Conservation (phyloP, 2,329 filamentous ascomycete species). For the Chaetothyriales sp. region DNA sequence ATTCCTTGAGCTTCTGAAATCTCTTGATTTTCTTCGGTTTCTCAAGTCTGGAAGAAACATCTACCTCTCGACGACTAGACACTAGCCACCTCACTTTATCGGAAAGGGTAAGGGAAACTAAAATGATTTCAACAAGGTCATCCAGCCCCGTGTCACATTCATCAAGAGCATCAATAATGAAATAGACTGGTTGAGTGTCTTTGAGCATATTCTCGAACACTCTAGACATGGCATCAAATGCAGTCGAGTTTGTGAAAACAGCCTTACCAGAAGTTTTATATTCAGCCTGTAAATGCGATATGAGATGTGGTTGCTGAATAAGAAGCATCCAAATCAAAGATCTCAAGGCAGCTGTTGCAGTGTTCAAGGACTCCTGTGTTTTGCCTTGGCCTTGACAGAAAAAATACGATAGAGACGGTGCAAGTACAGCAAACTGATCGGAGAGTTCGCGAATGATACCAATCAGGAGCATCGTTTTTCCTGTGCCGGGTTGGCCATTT, state of each 20-base stretch:
- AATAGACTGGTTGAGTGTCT: conserved; percentile 20
- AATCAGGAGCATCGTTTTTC: conserved; percentile 20
- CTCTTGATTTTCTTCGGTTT: too few species aligned
- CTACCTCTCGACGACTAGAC: conserved; percentile 1
- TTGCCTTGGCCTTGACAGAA: too few species aligned
- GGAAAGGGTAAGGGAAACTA: not conserved
- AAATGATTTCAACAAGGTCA: not conserved
- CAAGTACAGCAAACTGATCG: too few species aligned
- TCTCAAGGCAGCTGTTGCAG: too few species aligned
- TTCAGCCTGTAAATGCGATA: too few species aligned
- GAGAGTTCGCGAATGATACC: conserved; percentile 5
- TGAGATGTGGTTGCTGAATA: too few species aligned
- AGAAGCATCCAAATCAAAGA: too few species aligned
- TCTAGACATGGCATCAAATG: conserved; percentile 7
- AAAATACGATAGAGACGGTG: too few species aligned
- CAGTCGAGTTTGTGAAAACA: conserved; percentile 4
- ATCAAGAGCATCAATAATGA: conserved; percentile 21
- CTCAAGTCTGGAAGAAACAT: not conserved
- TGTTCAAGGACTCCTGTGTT: too few species aligned
- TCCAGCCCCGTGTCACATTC: conserved; percentile 16
- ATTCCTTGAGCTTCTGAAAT: too few species aligned
- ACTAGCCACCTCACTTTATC: not conserved
- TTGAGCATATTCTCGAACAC: conserved; percentile 30
- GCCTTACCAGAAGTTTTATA: conserved; percentile 13
- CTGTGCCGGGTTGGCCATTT: conserved; percentile 17